Evolutionary conservation across 345 rosid species (phyloP).

Genomic region (Eucalyptus regnans): DNA sequence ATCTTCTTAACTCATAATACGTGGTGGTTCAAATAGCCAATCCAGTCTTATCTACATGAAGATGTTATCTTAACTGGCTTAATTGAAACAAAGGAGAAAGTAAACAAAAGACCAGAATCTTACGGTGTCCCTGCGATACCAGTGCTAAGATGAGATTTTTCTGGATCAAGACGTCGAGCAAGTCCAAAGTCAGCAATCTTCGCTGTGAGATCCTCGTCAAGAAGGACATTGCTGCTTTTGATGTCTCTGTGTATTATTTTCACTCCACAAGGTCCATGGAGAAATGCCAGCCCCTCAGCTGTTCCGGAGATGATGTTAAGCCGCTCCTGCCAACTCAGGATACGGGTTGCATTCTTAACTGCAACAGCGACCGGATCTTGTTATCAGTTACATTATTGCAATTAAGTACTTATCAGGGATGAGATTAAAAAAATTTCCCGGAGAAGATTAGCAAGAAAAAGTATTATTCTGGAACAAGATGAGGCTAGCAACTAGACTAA

Average conservation of each 20-base stretch:
- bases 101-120: neutral
- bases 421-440: neutral
- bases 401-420: neutral
- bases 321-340: conserved; percentile 1
- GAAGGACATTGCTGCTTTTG: conserved; percentile 5
- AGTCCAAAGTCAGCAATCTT: conserved; percentile 11
- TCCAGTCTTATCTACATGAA: neutral
- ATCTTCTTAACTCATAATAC: neutral
- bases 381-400: neutral
- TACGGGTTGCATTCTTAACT: neutral
- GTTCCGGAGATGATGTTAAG: neutral
- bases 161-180: neutral
- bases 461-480: neutral
- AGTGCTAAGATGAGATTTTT: conserved; percentile 4
- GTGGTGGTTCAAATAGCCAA: neutral
- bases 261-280: neutral
- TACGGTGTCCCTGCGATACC: conserved; percentile 12
- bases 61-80: neutral
- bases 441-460: neutral
- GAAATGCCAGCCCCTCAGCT: conserved; percentile 6
- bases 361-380: neutral
- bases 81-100: neutral
- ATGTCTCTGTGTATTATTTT: conserved; percentile 8
- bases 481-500: neutral
- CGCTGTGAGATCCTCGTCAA: neutral